Base-by-base conservation (phyloP, 805 yeast genomes). In the Zygosaccharomyces bailii region DNA sequence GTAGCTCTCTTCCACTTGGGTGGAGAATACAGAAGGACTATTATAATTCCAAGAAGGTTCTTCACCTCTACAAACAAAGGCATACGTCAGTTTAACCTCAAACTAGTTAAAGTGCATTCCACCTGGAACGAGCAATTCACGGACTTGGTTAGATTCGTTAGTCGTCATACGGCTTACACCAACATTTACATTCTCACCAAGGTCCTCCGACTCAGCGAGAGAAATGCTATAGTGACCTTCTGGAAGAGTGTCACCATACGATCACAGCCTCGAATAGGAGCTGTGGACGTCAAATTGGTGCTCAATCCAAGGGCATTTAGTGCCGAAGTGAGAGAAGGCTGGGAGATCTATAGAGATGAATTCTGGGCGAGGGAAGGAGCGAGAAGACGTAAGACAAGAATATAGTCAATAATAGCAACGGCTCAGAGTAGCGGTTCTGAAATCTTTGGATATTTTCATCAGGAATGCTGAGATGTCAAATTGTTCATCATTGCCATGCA, bases 321-420 rank as follows among this genome's bases (percentile, higher is more conserved):
- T 48, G 80, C 93, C 0, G 90, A 85, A 39, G 78, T 85, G 5
- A 75, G 96, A 50, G 96, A 90, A 62, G 90, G 88, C 7, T 91
- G 99, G 98, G 99, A 91, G 58, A 65, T 88, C 32, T 91, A 90
- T 57, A 68, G 99, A 48, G 86, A 86, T 53, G 97, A 90, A 61
- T 93, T 89, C 60, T 93, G 98, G 97, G 79, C 81, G 17, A 75
- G 84, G 54, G 96, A 89, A 61, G 86, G 87, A 1, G 77, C 79
- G 2, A 73, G 88, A 52, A 69, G 89, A 50, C 66, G 78, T 34
- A 68, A 64, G 43, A 44, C 36, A 16, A 24, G 42, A 25, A 24
- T 37, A 18, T 37, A 40, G 30, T 27, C 17, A 33, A 24, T 11
- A 21, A 21, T 21, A 21, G 8, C 2, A 25, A 44, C 36, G 27